Evolutionary conservation across 441 rosid species (phyloP).

Genomic region (Populus hybrid): DNA sequence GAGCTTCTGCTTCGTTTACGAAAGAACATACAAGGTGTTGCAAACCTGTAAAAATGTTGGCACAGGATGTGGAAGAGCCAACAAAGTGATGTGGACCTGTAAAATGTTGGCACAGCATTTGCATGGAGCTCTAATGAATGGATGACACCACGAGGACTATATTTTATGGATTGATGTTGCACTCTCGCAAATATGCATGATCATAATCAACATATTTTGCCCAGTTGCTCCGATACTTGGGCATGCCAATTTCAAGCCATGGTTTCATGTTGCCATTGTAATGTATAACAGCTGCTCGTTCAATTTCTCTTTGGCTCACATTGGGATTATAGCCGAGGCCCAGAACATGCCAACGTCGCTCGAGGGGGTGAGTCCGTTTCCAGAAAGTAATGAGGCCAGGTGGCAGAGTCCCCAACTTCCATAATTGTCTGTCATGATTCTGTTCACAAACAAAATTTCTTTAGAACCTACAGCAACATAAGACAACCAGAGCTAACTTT

Average conservation of each 20-base stretch:
- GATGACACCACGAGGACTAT: neutral
- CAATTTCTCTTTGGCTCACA: slow-evolving; percentile 75
- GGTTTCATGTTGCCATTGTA: slow-evolving; percentile 96
- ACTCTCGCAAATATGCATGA: slow-evolving; percentile 60
- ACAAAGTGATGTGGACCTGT: slow-evolving; percentile 27
- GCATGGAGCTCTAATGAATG: slow-evolving; percentile 2
- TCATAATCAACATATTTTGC: slow-evolving; percentile 75
- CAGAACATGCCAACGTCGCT: slow-evolving; percentile 79
- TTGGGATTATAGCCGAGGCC: slow-evolving; percentile 94
- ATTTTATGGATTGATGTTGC: slow-evolving; percentile 80
- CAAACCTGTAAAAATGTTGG: slow-evolving; percentile 27
- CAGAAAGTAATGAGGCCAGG: slow-evolving; percentile 65
- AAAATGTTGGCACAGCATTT: slow-evolving; percentile 15
- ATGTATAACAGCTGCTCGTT: slow-evolving; percentile 79
- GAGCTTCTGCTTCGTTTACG: slow-evolving; percentile 1
- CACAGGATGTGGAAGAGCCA: slow-evolving; percentile 9
- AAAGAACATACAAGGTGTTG: slow-evolving; percentile 21
- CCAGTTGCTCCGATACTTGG: slow-evolving; percentile 70
- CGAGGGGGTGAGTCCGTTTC: slow-evolving; percentile 61
- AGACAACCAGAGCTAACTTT: neutral
- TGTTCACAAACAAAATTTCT: slow-evolving; percentile 29
- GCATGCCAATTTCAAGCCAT: slow-evolving; percentile 90
- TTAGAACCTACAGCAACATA: slow-evolving; percentile 8
- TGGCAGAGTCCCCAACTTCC: slow-evolving; percentile 67
- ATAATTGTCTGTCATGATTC: slow-evolving; percentile 77